Percentiles rank a stretch among this genome's conserved stretches.
phyloP scores from a whole-genome alignment of 1,139 yeast species.

The Maudiozyma humilis region DNA sequence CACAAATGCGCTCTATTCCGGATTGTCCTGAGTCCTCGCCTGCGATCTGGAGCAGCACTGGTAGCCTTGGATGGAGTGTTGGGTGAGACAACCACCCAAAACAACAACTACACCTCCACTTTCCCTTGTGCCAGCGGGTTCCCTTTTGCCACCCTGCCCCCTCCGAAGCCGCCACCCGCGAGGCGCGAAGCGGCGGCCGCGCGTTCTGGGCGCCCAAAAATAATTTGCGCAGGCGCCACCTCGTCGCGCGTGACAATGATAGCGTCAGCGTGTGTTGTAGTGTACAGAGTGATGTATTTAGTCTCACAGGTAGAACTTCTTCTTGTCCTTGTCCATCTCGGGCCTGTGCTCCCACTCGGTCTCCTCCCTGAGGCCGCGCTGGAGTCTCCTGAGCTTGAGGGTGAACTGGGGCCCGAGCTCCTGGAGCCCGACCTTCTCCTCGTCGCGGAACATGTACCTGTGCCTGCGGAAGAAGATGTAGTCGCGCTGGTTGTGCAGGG shows the following conservation, averaged over 20 bases:
- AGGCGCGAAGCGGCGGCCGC: too few relatives aligned
- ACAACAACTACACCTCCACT: too few relatives aligned
- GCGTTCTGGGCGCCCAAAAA: too few relatives aligned
- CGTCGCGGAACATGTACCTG: conserved; percentile 80
- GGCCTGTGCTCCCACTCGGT: conserved; percentile 94
- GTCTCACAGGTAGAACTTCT: conserved; percentile 68
- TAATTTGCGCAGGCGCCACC: neutral
- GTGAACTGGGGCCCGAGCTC: conserved; percentile 97
- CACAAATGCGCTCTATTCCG: too few relatives aligned
- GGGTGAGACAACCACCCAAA: too few relatives aligned
- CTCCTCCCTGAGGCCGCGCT: conserved; percentile 85
- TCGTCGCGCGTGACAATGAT: neutral
- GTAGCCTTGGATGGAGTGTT: too few relatives aligned
- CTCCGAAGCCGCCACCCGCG: neutral
- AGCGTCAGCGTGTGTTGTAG: neutral
- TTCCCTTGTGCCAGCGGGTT: too few relatives aligned
- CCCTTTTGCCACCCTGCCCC: neutral
- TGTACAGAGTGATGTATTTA: neutral
- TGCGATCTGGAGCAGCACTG: too few relatives aligned
- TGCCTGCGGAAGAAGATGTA: conserved; percentile 92
- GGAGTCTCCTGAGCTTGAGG: conserved; percentile 74
- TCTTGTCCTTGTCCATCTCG: conserved; percentile 93
- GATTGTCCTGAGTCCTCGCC: too few relatives aligned
- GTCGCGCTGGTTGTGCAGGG: conserved; percentile 93
- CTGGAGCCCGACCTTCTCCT: conserved; percentile 87